phyloP scores from a whole-genome alignment of 2,329 filamentous ascomycete species.

The Epichloe coenophiala region DNA sequence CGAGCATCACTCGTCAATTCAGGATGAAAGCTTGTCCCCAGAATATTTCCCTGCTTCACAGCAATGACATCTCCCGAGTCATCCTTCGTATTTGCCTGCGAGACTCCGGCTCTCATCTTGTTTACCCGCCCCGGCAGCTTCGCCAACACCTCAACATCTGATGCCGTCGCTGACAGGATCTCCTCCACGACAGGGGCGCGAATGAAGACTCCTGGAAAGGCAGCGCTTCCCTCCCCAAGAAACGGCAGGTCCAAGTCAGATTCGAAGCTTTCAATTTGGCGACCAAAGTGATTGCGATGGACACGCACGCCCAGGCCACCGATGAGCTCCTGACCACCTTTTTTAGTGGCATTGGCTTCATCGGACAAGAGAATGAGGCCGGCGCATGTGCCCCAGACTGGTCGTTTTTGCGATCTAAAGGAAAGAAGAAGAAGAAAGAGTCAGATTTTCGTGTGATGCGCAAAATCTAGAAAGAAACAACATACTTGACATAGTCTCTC shows the following conservation, averaged over 20 bases:
- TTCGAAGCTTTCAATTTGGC: conserved; percentile 86
- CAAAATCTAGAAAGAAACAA: conserved; percentile 6
- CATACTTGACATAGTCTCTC: conserved; percentile 79
- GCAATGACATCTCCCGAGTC: conserved; percentile 68
- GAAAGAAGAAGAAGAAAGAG: neutral
- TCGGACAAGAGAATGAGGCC: conserved; percentile 85
- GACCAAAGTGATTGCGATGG: conserved; percentile 87
- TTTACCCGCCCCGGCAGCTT: conserved; percentile 29
- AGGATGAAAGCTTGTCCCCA: conserved; percentile 92
- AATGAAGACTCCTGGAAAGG: conserved; percentile 80
- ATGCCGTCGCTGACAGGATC: conserved; percentile 37
- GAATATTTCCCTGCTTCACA: conserved; percentile 78
- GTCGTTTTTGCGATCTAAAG: conserved; percentile 47
- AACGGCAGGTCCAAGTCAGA: conserved; percentile 62
- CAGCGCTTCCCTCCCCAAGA: conserved; percentile 25
- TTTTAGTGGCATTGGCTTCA: conserved; percentile 75
- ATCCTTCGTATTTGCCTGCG: conserved; percentile 24
- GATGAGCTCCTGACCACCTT: conserved; percentile 83
- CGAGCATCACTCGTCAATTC: conserved; percentile 79
- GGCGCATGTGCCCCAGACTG: conserved; percentile 92
- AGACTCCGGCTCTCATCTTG: conserved; percentile 23
- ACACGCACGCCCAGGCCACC: conserved; percentile 84
- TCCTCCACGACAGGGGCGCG: conserved; percentile 86
- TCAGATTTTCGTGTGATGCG: no score
- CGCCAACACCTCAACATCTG: conserved; percentile 36